Percentiles rank a stretch among this genome's conserved stretches.
These are phyloP conservation scores for Cryptococcus sp. DNA, from an alignment of 1,284 basidiomycete species.

Conservation along the genomic window DNA sequence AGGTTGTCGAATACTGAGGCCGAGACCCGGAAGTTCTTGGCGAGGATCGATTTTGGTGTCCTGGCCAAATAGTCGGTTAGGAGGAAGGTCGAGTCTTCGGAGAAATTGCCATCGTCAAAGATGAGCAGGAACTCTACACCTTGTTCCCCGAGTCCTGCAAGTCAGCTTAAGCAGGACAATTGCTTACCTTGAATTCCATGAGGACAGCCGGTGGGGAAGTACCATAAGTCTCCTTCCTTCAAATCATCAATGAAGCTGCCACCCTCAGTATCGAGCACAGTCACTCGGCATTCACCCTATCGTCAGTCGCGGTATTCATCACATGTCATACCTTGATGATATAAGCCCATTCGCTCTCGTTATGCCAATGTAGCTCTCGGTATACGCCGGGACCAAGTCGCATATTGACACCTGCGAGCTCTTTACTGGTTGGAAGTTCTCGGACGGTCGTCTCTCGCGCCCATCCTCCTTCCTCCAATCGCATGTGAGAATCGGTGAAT, in stretches of 20 bases:
- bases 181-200: constrained; percentile 63
- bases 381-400: constrained; percentile 58
- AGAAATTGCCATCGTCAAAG: constrained; percentile 59
- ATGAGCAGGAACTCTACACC: constrained; percentile 69
- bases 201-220: constrained; percentile 59
- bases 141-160: constrained; percentile 33
- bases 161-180: constrained; percentile 43
- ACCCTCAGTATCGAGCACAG: constrained; percentile 59
- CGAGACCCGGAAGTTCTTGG: constrained; percentile 63
- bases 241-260: constrained; percentile 55
- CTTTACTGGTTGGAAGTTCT: constrained; percentile 60
- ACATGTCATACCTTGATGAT: constrained; percentile 25
- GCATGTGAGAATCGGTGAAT: constrained; percentile 63
- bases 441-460: constrained; percentile 51
- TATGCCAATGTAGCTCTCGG: constrained; percentile 72
- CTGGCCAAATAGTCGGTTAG: constrained; percentile 54
- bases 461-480: constrained; percentile 68
- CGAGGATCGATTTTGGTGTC: constrained; percentile 59
- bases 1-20: constrained; percentile 53
- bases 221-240: constrained; percentile 55
- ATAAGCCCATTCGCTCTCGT: constrained; percentile 54
- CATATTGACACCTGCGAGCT: constrained; percentile 66
- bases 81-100: constrained; percentile 65
- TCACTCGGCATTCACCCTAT: constrained; percentile 61
- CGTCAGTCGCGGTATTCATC: neutral